phyloP scores from a whole-genome alignment of 2,329 filamentous ascomycete species.

The Phaeomoniella chlamydospora region DNA sequence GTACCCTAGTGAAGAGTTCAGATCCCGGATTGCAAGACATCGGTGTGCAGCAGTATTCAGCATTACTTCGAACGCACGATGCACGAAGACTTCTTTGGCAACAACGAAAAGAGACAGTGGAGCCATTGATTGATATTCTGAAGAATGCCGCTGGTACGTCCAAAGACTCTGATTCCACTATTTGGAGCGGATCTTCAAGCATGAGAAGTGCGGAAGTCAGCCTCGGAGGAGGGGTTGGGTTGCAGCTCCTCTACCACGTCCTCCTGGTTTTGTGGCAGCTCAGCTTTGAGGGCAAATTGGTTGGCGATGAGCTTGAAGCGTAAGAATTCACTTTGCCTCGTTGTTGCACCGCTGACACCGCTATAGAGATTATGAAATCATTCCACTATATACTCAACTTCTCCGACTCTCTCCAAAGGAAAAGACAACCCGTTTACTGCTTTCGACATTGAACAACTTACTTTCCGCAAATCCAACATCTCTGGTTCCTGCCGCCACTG shows the following conservation, averaged over 20 bases:
- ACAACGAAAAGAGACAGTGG: conserved; percentile 70
- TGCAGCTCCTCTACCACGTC: conserved; percentile 89
- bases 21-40: conserved; percentile 92
- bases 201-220: conserved; percentile 51
- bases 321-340: conserved; percentile 28
- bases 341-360: neutral
- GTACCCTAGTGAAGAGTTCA: conserved; percentile 65
- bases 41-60: conserved; percentile 80
- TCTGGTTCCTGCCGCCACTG: conserved; percentile 68
- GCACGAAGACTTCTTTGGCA: conserved; percentile 81
- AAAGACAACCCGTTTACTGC: conserved; percentile 84
- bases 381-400: conserved; percentile 83
- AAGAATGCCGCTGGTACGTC: conserved; percentile 57
- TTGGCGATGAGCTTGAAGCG: conserved; percentile 75
- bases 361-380: conserved; percentile 74
- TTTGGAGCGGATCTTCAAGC: conserved; percentile 35
- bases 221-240: conserved; percentile 61
- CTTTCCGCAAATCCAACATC: conserved; percentile 55
- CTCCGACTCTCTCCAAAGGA: conserved; percentile 89
- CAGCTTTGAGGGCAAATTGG: conserved; percentile 63
- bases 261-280: conserved; percentile 91
- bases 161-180: conserved; percentile 50
- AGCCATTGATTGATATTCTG: conserved; percentile 70
- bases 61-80: conserved; percentile 59
- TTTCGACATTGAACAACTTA: conserved; percentile 82